These are phyloP conservation scores for Pharus latifolius DNA, from an alignment of 176 grass and related monocot genomes.

Conservation along the genomic window DNA sequence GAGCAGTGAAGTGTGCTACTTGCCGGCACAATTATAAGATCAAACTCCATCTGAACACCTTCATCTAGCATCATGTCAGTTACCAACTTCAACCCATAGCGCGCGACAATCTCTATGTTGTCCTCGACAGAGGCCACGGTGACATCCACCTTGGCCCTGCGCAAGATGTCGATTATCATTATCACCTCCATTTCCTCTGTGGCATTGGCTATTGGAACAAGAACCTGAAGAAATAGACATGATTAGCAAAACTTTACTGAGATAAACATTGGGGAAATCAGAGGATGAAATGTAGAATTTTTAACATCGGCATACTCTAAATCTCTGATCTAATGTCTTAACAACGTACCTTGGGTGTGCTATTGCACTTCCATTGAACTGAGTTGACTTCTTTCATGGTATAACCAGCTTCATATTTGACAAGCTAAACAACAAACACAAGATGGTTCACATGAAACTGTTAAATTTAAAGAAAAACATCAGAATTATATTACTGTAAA, in stretches of 20 bases:
- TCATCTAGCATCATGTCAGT: conserved; percentile 39
- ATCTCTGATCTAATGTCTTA: neutral
- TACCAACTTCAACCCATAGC: conserved; percentile 30
- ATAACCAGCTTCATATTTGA: conserved; percentile 27
- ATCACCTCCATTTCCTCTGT: conserved; percentile 45
- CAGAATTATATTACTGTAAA: too few species aligned
- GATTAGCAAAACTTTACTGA: neutral
- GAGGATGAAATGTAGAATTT: neutral
- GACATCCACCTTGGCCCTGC: conserved; percentile 45
- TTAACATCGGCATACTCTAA: too few species aligned
- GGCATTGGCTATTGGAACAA: conserved; percentile 46
- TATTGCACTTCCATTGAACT: conserved; percentile 29
- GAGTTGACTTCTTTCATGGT: conserved; percentile 30
- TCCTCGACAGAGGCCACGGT: conserved; percentile 42
- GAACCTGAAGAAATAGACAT: conserved; percentile 22
- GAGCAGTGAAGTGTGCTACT: neutral
- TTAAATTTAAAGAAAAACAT: too few species aligned
- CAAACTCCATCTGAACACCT: conserved; percentile 20
- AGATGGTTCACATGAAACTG: too few species aligned
- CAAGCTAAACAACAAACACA: conserved; percentile 10
- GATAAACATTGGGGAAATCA: too few species aligned
- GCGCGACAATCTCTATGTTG: conserved; percentile 23
- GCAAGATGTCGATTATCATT: conserved; percentile 38
- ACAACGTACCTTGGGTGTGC: conserved; percentile 31
- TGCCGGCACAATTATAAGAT: conserved; percentile 51